phyloP scores from a whole-genome alignment of 129 eudicot species.

The Rutidosis leptorrhynchoides region DNA sequence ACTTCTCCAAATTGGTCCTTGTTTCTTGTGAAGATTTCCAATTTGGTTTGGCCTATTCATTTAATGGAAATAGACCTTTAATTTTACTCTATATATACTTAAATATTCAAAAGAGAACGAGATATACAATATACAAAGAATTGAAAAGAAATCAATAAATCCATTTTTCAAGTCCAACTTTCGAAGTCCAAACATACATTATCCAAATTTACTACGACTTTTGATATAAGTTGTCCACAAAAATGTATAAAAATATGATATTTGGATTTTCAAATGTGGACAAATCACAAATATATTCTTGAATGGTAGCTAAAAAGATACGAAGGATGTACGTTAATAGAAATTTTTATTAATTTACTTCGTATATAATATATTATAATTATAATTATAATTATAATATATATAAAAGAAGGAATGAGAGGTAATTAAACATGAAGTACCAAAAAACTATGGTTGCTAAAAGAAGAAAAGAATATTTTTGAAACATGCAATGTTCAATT shows the following conservation, averaged over 20 bases:
- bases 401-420: neutral
- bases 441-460: constrained; percentile 16
- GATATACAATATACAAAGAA: too few species aligned
- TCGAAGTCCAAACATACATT: constrained; percentile 2
- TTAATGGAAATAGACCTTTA: constrained; percentile 11
- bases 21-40: constrained; percentile 25
- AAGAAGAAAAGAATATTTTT: constrained; percentile 37
- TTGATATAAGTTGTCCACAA: too few species aligned
- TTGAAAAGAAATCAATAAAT: neutral
- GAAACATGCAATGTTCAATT: constrained; percentile 29
- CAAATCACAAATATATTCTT: too few species aligned
- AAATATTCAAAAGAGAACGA: neutral
- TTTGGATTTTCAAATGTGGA: too few species aligned
- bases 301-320: too few species aligned
- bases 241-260: too few species aligned
- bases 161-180: neutral
- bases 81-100: too few species aligned
- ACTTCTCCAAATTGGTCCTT: constrained; percentile 27
- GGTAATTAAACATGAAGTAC: constrained; percentile 26
- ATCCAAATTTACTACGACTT: neutral
- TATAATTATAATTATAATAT: neutral
- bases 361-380: too few species aligned
- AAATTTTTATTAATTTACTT: too few species aligned
- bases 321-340: too few species aligned
- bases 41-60: constrained; percentile 22